Evolutionary conservation across 2,329 filamentous ascomycete genomes (phyloP).

Genomic region (Fusarium tanahbumbuense): DNA sequence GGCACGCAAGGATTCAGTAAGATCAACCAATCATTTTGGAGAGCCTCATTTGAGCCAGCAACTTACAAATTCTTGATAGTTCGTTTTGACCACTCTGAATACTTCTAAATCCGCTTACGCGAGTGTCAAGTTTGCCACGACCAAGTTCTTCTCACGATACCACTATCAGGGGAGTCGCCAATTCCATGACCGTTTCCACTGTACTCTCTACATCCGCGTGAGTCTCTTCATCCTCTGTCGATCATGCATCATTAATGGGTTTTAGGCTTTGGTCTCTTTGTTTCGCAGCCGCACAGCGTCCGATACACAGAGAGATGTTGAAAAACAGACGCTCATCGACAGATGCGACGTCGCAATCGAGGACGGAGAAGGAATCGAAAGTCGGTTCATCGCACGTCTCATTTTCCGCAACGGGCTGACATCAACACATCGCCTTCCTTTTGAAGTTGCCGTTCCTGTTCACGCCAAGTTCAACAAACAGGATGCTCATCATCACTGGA

Average conservation of each 20-base stretch:
- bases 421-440: constrained; percentile 80
- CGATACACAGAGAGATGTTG: constrained; percentile 67
- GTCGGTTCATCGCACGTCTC: constrained; percentile 79
- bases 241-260: background rate
- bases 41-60: too few relatives aligned
- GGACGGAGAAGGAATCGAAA: constrained; percentile 76
- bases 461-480: constrained; percentile 79
- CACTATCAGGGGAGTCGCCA: constrained; percentile 68
- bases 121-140: constrained; percentile 74
- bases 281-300: constrained; percentile 74
- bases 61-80: constrained; percentile 56
- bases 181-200: constrained; percentile 73
- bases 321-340: constrained; percentile 77
- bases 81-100: constrained; percentile 80
- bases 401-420: constrained; percentile 80
- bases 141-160: constrained; percentile 79
- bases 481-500: constrained; percentile 76
- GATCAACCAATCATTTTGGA: constrained; percentile 1
- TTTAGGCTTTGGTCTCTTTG: constrained; percentile 74
- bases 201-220: constrained; percentile 78
- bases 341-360: constrained; percentile 79
- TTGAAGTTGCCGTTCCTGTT: constrained; percentile 78
- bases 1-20: constrained; percentile 74
- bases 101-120: constrained; percentile 84
- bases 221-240: constrained; percentile 11